phyloP scores from a whole-genome alignment of 2,329 filamentous ascomycete genomes.

The Mollisiaceae sp. region DNA sequence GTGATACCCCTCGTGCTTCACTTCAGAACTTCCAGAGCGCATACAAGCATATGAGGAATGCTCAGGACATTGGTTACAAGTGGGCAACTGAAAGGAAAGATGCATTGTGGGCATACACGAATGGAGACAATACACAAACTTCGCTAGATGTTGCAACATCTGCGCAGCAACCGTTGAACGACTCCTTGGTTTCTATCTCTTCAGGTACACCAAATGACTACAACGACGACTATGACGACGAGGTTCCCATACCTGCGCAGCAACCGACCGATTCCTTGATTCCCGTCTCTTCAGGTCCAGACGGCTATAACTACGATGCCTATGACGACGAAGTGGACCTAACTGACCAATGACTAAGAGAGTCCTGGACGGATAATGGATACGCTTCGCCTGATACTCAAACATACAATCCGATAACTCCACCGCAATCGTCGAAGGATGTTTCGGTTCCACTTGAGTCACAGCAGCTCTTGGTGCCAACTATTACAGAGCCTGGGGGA shows the following conservation, averaged over 20 bases:
- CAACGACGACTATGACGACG: too few species aligned
- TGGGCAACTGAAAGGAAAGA: conserved; percentile 23
- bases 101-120: conserved; percentile 16
- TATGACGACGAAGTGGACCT: too few species aligned
- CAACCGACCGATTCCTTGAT: not conserved
- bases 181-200: conserved; percentile 2
- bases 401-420: conserved; percentile 22
- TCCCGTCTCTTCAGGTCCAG: not conserved
- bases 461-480: not conserved
- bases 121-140: conserved; percentile 17
- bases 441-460: conserved; percentile 24
- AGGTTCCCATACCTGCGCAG: too few species aligned
- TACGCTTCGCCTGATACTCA: conserved; percentile 18
- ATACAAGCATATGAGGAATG: conserved; percentile 23
- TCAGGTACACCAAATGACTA: not conserved
- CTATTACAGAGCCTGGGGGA: conserved; percentile 13
- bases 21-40: conserved; percentile 18
- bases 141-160: conserved; percentile 10
- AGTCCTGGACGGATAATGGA: conserved; percentile 13
- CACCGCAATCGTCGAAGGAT: conserved; percentile 22
- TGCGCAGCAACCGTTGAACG: conserved; percentile 14
- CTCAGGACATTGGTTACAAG: conserved; percentile 26
- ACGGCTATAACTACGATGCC: too few species aligned
- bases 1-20: conserved; percentile 19
- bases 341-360: not conserved